Conservation (phyloP, 1,139 yeast species). For the Kodamaea anthophila region DNA sequence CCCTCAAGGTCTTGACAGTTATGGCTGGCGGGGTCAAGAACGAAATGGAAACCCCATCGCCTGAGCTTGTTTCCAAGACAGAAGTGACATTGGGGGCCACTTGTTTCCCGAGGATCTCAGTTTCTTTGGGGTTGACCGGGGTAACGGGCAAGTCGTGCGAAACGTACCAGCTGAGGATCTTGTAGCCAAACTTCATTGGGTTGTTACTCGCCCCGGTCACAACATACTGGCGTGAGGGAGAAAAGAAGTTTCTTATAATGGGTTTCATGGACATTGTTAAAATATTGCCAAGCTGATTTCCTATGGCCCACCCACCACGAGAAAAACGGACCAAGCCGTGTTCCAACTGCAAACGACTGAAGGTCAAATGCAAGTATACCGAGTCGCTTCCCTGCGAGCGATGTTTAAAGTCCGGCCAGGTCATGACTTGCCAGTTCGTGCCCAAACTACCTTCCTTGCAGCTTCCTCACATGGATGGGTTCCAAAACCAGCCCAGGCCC, state of each 20-base stretch:
- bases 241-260: conserved; percentile 44
- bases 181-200: conserved; percentile 63
- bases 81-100: conserved; percentile 33
- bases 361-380: conserved; percentile 53
- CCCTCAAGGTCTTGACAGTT: conserved; percentile 43
- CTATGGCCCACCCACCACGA: too few species aligned
- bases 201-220: conserved; percentile 74
- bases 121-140: conserved; percentile 59
- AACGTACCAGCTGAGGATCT: conserved; percentile 65
- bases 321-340: conserved; percentile 57
- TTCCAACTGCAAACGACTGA: conserved; percentile 55
- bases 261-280: conserved; percentile 33
- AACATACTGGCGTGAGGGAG: conserved; percentile 47
- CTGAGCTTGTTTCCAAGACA: conserved; percentile 21
- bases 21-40: conserved; percentile 72
- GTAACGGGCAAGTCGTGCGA: conserved; percentile 51
- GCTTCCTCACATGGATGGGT: conserved; percentile 25
- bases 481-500: background rate
- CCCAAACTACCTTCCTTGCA: conserved; percentile 45
- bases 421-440: conserved; percentile 47
- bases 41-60: conserved; percentile 48
- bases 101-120: conserved; percentile 39
- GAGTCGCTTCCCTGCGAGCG: conserved; percentile 51
- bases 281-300: too few species aligned
- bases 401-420: conserved; percentile 46